Conservation (phyloP, 2,329 filamentous ascomycete genomes). For the Talaromyces sp. region DNA sequence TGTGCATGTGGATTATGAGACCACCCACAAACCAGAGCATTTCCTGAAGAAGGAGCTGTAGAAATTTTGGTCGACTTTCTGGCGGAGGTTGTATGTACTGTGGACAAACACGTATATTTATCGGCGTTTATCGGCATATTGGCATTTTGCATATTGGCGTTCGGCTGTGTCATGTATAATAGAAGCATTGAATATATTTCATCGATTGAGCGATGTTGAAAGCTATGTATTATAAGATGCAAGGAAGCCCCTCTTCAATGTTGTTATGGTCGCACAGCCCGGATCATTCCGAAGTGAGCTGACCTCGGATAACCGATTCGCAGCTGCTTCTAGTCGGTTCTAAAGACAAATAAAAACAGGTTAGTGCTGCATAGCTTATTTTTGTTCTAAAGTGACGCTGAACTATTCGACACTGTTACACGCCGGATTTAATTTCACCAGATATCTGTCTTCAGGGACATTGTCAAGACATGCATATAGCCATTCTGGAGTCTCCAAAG, state of each 20-base stretch:
- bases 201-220: too few relatives aligned
- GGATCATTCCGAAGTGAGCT: neutral
- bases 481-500: neutral
- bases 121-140: neutral
- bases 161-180: neutral
- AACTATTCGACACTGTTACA: too few relatives aligned
- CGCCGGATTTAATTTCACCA: neutral
- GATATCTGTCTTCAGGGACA: too few relatives aligned
- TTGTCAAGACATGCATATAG: neutral
- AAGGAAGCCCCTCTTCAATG: neutral
- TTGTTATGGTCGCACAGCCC: neutral
- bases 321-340: neutral
- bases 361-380: neutral
- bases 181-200: neutral
- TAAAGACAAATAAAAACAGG: neutral
- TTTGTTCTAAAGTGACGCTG: neutral
- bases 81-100: neutral
- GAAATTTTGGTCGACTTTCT: neutral
- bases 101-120: neutral
- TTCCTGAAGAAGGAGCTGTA: constrained; percentile 59
- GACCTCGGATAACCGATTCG: neutral
- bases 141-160: neutral
- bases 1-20: constrained; percentile 97
- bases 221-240: neutral
- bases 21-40: constrained; percentile 87